Conservation (phyloP, 805 yeast species). For the Ogataea neopini region DNA sequence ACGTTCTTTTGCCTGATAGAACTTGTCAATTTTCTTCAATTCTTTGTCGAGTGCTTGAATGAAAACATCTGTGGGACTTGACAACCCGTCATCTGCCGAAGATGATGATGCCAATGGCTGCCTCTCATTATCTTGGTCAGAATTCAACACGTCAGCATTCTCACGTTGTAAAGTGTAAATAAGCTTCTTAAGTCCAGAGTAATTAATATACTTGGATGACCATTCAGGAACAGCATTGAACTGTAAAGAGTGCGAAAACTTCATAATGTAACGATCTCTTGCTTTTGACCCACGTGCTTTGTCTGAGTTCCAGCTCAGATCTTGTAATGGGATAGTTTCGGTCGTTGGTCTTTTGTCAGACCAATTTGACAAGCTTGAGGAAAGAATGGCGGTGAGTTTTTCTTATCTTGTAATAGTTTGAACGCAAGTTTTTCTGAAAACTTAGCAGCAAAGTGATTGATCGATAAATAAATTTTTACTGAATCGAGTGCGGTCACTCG, state of each 20-base stretch:
- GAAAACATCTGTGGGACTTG: slow-evolving; percentile 61
- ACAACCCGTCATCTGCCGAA: slow-evolving; percentile 34
- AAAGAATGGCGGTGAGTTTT: slow-evolving; percentile 4
- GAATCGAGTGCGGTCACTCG: neutral
- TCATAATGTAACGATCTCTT: slow-evolving; percentile 50
- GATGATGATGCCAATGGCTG: slow-evolving; percentile 33
- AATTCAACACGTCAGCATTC: slow-evolving; percentile 30
- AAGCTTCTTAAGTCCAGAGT: slow-evolving; percentile 81
- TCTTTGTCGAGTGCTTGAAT: slow-evolving; percentile 75
- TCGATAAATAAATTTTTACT: slow-evolving; percentile 5
- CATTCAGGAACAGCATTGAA: slow-evolving; percentile 98
- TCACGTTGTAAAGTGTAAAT: slow-evolving; percentile 83
- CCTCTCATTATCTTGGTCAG: slow-evolving; percentile 26
- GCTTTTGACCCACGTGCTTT: neutral
- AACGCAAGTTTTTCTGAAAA: neutral
- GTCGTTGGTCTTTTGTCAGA: neutral
- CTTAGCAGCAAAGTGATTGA: neutral
- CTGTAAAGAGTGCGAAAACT: slow-evolving; percentile 92
- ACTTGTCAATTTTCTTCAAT: slow-evolving; percentile 69
- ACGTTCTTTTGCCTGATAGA: slow-evolving; percentile 69
- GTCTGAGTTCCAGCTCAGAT: slow-evolving; percentile 12
- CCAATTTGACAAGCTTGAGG: neutral
- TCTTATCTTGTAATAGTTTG: neutral
- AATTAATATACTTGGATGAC: slow-evolving; percentile 90
- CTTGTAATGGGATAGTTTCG: slow-evolving; percentile 24